Evolutionary conservation across 331 rosid genomes (phyloP).

Genomic region (Acacia concinna): DNA sequence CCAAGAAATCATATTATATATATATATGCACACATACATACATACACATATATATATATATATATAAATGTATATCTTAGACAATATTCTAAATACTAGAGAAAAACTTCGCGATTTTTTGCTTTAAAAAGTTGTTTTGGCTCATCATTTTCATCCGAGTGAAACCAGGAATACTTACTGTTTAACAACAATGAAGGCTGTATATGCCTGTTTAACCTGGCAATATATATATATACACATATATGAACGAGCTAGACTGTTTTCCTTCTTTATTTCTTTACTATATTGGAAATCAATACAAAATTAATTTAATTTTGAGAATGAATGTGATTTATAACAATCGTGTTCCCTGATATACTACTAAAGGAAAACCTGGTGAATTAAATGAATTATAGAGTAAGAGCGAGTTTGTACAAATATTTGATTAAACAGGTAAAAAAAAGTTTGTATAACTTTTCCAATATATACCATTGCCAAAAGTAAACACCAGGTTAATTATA

Average conservation of each 20-base stretch:
- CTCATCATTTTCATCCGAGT: neutral
- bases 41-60: no score
- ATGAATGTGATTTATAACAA: neutral
- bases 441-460: neutral
- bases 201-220: neutral
- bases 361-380: neutral
- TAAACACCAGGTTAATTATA: neutral
- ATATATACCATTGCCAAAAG: neutral
- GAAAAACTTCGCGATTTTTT: neutral
- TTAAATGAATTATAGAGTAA: neutral
- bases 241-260: no score
- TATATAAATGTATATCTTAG: no score
- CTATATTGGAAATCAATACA: neutral
- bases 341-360: neutral
- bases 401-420: neutral
- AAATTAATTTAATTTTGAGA: neutral
- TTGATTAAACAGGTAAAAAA: neutral
- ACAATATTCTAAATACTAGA: no score
- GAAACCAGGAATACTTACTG: neutral
- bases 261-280: neutral
- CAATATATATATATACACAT: neutral
- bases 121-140: neutral
- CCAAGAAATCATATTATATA: slow-evolving; percentile 14
- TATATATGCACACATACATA: no score
- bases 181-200: neutral